Evolutionary conservation across 129 eudicot species (phyloP), one percentile per base, ranked within the genome.

Genomic region (Erigeron canadensis): DNA sequence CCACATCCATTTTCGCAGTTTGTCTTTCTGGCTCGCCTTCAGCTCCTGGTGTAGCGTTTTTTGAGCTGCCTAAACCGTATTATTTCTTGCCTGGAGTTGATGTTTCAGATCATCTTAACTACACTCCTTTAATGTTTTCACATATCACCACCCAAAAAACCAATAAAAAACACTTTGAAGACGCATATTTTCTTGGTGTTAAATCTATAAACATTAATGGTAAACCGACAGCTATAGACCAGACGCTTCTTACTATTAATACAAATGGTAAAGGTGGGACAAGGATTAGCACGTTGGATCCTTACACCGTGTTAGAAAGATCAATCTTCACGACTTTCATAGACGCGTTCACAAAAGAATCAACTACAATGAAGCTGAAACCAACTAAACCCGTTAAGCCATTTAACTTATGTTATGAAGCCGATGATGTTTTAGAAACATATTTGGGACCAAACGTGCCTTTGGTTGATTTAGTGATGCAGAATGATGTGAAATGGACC

Each of bases 1-100:
- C 2, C 44, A 58, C 78, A 2, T 54, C 69, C 0, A 57, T 84
- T n/a, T 85, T 85, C 37, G 79, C 89, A 8, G 65, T 88, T 37
- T 88, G 95, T 53, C 50, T 88, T 23, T 85, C 91, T 37, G 90
- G 88, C 60, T 87, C 89, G 42, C 86, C 86, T 1, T 88, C 91
- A 7, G 95, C 91, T 63, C 88, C 88, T 8, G 95, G 91, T 7
- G 87, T 88, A 18, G 87, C 79, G 11, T 88, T 88, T 51, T 83
- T 88, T 41, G 83, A 81, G 18, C 73, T 70, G 0, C 10, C 39
- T 4, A 83, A 80, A 15, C 95, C 95, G 8, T 88, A 85, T 13
- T 70, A 68, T 54, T 85, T 88, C 57, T 18, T 74, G 7, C 90
- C 88, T 4, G 86, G 80, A 67, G 79, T 81, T 28, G 86, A 88